Conservation (phyloP, 2,329 filamentous ascomycete species). For the Microascus cirrosus region DNA sequence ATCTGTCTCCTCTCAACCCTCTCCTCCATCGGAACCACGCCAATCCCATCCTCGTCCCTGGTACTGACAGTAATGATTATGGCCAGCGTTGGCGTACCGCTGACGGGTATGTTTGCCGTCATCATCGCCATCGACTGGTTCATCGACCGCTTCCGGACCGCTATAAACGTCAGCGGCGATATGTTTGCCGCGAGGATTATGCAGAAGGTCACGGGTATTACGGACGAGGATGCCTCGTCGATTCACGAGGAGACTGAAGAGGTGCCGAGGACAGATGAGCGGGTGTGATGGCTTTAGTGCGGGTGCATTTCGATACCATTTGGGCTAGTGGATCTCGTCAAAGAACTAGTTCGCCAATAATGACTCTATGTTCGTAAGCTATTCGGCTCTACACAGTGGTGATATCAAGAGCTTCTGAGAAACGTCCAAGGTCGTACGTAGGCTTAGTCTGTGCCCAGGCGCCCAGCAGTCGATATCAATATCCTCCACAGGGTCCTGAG, state of each 20-base stretch:
- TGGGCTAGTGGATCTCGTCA: not conserved
- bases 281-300: not conserved
- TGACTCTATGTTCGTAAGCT: not conserved
- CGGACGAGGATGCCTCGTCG: not conserved
- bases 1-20: slow-evolving; percentile 35
- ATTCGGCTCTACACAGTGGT: not conserved
- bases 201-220: slow-evolving; percentile 25
- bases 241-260: not conserved
- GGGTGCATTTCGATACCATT: not conserved
- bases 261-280: not conserved
- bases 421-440: too few species aligned
- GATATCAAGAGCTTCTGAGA: not conserved
- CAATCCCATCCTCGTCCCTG: slow-evolving; percentile 39
- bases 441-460: too few species aligned
- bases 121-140: slow-evolving; percentile 45
- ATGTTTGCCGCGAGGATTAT: slow-evolving; percentile 29
- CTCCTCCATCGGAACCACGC: slow-evolving; percentile 40
- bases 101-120: slow-evolving; percentile 39
- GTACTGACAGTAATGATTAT: slow-evolving; percentile 42
- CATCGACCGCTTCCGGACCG: slow-evolving; percentile 42
- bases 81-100: slow-evolving; percentile 26
- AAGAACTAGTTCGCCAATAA: not conserved
- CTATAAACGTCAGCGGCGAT: slow-evolving; percentile 39
- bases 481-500: too few species aligned
- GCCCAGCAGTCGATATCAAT: too few species aligned